Base-by-base conservation (phyloP, 768 basidiomycete genomes). In the Mycena vitilis region DNA sequence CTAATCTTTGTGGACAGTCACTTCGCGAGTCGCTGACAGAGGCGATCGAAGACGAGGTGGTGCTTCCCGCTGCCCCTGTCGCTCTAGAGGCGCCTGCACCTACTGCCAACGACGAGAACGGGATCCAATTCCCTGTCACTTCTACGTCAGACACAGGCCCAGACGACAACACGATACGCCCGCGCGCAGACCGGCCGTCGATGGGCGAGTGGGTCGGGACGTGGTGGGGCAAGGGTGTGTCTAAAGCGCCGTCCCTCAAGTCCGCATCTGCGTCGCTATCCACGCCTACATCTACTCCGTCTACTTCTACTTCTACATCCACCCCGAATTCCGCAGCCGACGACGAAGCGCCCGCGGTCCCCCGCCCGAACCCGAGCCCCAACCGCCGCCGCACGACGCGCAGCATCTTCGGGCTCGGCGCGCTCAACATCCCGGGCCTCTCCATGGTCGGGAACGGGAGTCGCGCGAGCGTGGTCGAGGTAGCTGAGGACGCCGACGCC, bases 121-220 rank as follows among this genome's bases (percentile, higher is more conserved):
- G 34, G 13, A 40, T 68, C 8, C 70, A 63, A 30, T 71, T 65
- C 36, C 63, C 66, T 10, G 37, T 7, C 5, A 52, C 55, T 30
- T 37, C 55, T 23, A 18, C n/a, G 5, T n/a, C 61, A 37, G 64
- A 68, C 23, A 6, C 52, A 18, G 23, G 63, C 63, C 58, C 66
- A 54, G 51, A 69, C 51, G 44, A 40, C 40, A 40, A 40, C 40
- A 40, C 81, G 2, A 60, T 71, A 22, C 66, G 71, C 16, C 71
- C 71, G 83, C 86, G 60, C 81, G 85, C 8, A 79, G 91, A 92
- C 54, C 86, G 87, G 16, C 83, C 87, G 16, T 79, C 82, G 0
- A 82, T 92, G 54, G 88, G 90, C 22, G 89, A 91, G 55, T 94
- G 93, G 93, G 87, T 94, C 84, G 91, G 92, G 0, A 88, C 86